Evolutionary conservation across 2,329 filamentous ascomycete species (phyloP).

Genomic region (Westerdykella sp.): DNA sequence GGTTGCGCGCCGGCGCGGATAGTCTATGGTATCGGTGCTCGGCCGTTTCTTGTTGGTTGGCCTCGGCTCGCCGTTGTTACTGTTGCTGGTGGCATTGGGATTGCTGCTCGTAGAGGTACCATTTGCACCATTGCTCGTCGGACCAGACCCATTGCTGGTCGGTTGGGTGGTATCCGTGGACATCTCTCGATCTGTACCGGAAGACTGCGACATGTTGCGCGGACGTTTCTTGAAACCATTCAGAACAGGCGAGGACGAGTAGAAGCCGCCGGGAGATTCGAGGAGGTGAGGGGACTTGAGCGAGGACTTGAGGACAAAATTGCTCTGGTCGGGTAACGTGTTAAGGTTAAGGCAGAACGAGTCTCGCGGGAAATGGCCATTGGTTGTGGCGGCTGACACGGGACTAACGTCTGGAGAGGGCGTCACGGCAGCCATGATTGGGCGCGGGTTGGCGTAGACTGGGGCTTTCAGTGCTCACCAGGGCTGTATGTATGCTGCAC

Average conservation of each 20-base stretch:
- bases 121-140: constrained; percentile 24
- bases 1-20: constrained; percentile 37
- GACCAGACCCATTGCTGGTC: constrained; percentile 21
- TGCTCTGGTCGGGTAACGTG: constrained; percentile 33
- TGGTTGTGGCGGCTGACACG: constrained; percentile 38
- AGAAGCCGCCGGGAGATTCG: constrained; percentile 34
- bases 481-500: background rate
- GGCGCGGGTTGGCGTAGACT: constrained; percentile 19
- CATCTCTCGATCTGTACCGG: constrained; percentile 37
- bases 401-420: constrained; percentile 40
- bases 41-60: constrained; percentile 33
- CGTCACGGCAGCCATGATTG: constrained; percentile 38
- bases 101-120: too few relatives aligned
- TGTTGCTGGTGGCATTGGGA: too few relatives aligned
- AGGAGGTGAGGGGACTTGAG: constrained; percentile 36
- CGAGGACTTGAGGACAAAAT: constrained; percentile 34
- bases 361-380: constrained; percentile 34
- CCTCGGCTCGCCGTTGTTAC: constrained; percentile 16
- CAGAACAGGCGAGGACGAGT: constrained; percentile 21
- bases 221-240: constrained; percentile 34
- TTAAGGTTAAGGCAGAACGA: constrained; percentile 38
- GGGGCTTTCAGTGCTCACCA: background rate
- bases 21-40: constrained; percentile 39
- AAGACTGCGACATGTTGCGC: constrained; percentile 41
- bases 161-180: constrained; percentile 26